Evolutionary conservation across 108 stramenopile genomes (phyloP).

Genomic region (Seminavis robusta): DNA sequence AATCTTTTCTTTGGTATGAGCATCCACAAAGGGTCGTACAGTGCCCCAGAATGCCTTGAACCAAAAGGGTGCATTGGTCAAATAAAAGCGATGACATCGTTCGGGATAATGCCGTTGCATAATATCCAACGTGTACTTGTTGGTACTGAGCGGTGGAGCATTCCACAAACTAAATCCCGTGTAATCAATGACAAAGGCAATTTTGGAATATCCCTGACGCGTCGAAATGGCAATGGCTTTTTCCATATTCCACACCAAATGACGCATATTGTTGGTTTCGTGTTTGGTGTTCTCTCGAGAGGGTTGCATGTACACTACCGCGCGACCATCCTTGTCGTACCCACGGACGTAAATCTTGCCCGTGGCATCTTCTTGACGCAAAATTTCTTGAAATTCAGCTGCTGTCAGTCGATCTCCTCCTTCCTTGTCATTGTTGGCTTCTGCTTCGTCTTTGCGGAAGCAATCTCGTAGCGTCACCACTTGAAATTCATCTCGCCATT

Average conservation of each 20-base stretch:
- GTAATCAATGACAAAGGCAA: conserved; percentile 88
- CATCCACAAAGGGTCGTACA: conserved; percentile 85
- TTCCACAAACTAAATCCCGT: conserved; percentile 66
- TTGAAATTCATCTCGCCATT: conserved; percentile 83
- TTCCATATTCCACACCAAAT: conserved; percentile 89
- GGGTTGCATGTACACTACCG: conserved; percentile 85
- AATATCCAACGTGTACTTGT: conserved; percentile 71
- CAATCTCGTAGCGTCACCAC: conserved; percentile 42
- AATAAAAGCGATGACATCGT: conserved; percentile 74
- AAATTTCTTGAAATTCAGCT: conserved; percentile 31
- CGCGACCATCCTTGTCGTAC: conserved; percentile 77
- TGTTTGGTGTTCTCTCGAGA: conserved; percentile 76
- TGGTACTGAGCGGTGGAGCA: conserved; percentile 75
- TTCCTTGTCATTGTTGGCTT: conserved; percentile 15
- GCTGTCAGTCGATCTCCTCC: conserved; percentile 16
- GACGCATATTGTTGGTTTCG: conserved; percentile 75
- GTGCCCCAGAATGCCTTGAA: conserved; percentile 84
- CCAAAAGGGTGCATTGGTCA: conserved; percentile 81
- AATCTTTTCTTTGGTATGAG: conserved; percentile 81
- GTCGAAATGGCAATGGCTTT: conserved; percentile 78
- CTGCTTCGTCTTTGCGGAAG: conserved; percentile 6
- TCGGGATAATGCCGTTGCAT: conserved; percentile 91
- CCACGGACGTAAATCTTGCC: conserved; percentile 88
- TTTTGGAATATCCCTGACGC: conserved; percentile 46
- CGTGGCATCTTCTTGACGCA: conserved; percentile 63